phyloP scores from a whole-genome alignment of 2,329 filamentous ascomycete species.

The Aspergillus vadensis region DNA sequence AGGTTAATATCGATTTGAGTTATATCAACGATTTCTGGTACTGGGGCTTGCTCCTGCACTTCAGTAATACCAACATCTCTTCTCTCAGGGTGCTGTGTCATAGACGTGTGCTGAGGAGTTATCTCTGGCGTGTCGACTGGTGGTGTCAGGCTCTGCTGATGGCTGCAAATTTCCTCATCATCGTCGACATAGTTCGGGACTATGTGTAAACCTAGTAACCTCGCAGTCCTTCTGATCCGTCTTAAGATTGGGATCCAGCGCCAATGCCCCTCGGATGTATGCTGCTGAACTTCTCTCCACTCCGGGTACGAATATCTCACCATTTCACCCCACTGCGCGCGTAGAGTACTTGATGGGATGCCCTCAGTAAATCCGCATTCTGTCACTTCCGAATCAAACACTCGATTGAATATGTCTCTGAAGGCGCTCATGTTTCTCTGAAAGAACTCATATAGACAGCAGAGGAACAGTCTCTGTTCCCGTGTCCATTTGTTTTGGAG shows the following conservation, averaged over 20 bases:
- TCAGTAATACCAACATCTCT: neutral
- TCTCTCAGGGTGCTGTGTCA: neutral
- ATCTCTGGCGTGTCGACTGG: too few relatives aligned
- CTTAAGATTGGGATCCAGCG: conserved; percentile 19
- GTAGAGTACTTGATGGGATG: conserved; percentile 13
- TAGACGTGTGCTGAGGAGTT: neutral
- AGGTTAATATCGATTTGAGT: neutral
- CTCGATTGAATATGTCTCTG: conserved; percentile 28
- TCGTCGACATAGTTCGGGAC: conserved; percentile 16
- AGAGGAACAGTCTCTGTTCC: conserved; percentile 24
- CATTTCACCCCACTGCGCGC: conserved; percentile 30
- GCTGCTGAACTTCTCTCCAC: conserved; percentile 28
- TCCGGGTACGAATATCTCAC: conserved; percentile 15
- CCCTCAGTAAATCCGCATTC: conserved; percentile 21
- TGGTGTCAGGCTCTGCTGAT: neutral
- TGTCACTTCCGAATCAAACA: conserved; percentile 26
- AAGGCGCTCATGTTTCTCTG: conserved; percentile 10
- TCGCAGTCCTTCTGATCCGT: conserved; percentile 19
- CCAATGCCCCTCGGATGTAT: conserved; percentile 19
- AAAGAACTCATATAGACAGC: conserved; percentile 31
- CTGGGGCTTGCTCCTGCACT: neutral
- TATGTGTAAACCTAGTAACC: conserved; percentile 3
- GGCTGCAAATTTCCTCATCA: conserved; percentile 11
- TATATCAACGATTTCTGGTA: neutral
- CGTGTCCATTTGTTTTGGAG: conserved; percentile 21